Percentiles rank a stretch among this genome's conserved stretches.
Evolutionary conservation across 176 grass and related monocot species (phyloP).

Genomic region (Lolium rigidum): DNA sequence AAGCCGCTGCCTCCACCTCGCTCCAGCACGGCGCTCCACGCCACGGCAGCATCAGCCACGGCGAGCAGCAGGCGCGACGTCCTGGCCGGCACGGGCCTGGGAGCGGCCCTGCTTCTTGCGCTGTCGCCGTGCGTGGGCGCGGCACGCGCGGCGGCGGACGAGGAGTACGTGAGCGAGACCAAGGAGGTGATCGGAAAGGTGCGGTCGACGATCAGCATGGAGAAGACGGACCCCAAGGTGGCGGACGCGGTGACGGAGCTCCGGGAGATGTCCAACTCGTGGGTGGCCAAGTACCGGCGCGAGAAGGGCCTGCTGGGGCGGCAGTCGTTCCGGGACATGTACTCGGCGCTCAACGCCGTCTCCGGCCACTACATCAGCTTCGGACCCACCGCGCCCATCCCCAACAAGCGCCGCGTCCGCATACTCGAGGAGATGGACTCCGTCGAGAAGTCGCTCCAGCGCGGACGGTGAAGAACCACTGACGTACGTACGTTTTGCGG

Average conservation of each 20-base stretch:
- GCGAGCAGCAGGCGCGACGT: constrained; percentile 47
- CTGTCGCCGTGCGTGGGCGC: constrained; percentile 16
- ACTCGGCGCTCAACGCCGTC: constrained; percentile 96
- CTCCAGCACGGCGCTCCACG: neutral
- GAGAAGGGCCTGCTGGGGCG: constrained; percentile 86
- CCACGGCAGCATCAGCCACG: neutral
- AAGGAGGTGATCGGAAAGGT: constrained; percentile 92
- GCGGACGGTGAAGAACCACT: constrained; percentile 58
- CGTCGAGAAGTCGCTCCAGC: constrained; percentile 94
- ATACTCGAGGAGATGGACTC: constrained; percentile 98
- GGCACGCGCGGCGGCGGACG: constrained; percentile 63
- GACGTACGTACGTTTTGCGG: neutral
- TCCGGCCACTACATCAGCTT: constrained; percentile 99
- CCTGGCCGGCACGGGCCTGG: neutral
- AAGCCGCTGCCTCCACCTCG: constrained; percentile 33
- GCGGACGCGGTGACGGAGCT: constrained; percentile 80
- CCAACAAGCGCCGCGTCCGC: constrained; percentile 87
- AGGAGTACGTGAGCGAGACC: constrained; percentile 94
- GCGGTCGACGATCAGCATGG: constrained; percentile 83
- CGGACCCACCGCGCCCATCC: constrained; percentile 94
- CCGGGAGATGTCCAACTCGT: constrained; percentile 84
- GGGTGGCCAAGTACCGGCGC: constrained; percentile 96
- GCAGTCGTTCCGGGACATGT: constrained; percentile 93
- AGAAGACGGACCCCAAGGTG: constrained; percentile 84
- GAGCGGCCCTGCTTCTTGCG: constrained; percentile 37